Percentiles rank a stretch among this genome's conserved stretches.
phyloP scores from a whole-genome alignment of 352 stramenopile genomes.

The Globisporangium parvum region DNA sequence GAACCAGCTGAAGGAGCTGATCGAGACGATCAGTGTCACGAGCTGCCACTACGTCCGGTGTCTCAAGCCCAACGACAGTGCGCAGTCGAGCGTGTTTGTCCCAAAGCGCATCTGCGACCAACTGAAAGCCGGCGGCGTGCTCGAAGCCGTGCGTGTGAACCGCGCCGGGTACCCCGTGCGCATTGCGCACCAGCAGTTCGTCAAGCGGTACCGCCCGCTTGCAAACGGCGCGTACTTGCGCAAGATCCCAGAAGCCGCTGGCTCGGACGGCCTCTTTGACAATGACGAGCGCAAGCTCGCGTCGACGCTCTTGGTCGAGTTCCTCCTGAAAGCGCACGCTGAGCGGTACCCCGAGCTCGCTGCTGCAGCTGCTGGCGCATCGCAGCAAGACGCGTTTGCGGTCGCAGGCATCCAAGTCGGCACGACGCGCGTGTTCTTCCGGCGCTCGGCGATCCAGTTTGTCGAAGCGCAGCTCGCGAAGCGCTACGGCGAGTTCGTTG shows the following conservation, averaged over 20 bases:
- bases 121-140: conserved; percentile 96
- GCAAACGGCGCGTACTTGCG: conserved; percentile 58
- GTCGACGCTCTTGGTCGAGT: conserved; percentile 53
- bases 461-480: conserved; percentile 83
- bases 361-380: conserved; percentile 21
- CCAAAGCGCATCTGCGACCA: conserved; percentile 94
- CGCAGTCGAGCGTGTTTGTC: conserved; percentile 78
- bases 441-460: conserved; percentile 77
- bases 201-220: conserved; percentile 85
- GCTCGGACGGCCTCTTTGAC: conserved; percentile 49
- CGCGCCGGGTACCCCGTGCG: conserved; percentile 97
- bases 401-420: conserved; percentile 76
- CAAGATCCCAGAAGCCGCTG: conserved; percentile 48
- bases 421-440: conserved; percentile 79
- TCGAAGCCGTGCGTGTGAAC: conserved; percentile 98
- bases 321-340: conserved; percentile 61
- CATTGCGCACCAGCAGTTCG: conserved; percentile 91
- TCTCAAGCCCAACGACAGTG: conserved; percentile 97
- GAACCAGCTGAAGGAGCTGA: conserved; percentile 87
- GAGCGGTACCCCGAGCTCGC: conserved; percentile 55
- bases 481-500: conserved; percentile 80
- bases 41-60: conserved; percentile 98
- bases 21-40: conserved; percentile 92
- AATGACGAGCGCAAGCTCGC: conserved; percentile 43
- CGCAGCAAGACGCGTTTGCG: conserved; percentile 31